Percentiles rank a stretch among this genome's conserved stretches.
Evolutionary conservation across 2,329 filamentous ascomycete genomes (phyloP).

Genomic region (Fusarium sp.): DNA sequence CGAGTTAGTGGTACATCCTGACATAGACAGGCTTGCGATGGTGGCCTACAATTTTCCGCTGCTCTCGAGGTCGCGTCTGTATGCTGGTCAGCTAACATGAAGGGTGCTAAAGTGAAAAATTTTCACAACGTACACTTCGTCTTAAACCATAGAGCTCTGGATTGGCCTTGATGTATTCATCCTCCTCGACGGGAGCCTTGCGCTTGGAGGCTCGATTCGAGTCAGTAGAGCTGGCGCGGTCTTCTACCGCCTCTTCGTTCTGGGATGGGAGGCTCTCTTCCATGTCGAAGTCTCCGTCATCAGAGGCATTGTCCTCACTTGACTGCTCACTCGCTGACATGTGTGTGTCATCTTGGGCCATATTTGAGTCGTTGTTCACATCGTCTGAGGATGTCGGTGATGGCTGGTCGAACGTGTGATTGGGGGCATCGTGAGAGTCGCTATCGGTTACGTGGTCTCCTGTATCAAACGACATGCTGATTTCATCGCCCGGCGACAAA

Average conservation of each 20-base stretch:
- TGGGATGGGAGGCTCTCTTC: constrained; percentile 69
- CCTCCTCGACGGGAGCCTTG: constrained; percentile 77
- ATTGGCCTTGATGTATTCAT: constrained; percentile 90
- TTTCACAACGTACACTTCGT: constrained; percentile 81
- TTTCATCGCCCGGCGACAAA: constrained; percentile 68
- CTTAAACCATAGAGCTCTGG: constrained; percentile 95
- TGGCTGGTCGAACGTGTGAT: constrained; percentile 66
- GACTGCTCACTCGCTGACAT: constrained; percentile 65
- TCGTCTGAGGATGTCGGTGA: constrained; percentile 62
- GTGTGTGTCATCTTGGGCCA: constrained; percentile 57
- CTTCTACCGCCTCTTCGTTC: constrained; percentile 64
- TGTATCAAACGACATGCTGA: constrained; percentile 57
- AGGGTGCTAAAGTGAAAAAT: constrained; percentile 34
- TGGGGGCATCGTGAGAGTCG: constrained; percentile 81
- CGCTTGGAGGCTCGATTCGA: constrained; percentile 81
- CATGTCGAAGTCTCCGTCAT: constrained; percentile 84
- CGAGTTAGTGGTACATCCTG: constrained; percentile 28
- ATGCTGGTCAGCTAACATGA: constrained; percentile 52
- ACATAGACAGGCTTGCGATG: constrained; percentile 3
- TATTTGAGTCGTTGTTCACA: constrained; percentile 59
- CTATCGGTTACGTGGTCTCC: constrained; percentile 68
- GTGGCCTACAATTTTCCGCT: constrained; percentile 69
- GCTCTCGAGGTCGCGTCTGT: constrained; percentile 71
- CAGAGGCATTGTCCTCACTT: constrained; percentile 70
- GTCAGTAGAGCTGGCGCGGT: constrained; percentile 79